Base-by-base conservation (phyloP, 1,139 yeast genomes). In the Geotrichum cucujoidarum region DNA sequence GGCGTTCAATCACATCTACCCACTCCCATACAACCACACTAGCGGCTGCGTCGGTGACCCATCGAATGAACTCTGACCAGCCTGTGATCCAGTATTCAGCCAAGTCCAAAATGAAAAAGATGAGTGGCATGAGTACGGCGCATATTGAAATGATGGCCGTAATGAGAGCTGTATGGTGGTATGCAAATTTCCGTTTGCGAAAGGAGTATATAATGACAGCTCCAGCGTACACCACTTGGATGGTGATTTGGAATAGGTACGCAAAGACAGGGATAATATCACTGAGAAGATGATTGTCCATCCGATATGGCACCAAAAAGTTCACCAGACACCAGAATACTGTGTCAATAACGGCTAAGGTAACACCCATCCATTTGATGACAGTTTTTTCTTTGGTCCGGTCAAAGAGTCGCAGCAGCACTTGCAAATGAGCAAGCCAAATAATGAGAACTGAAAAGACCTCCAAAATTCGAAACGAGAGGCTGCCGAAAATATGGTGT, bases 21-120 rank as follows among this genome's bases (percentile, higher is more conserved):
- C 95, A 88, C 64, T 86, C 95, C 95, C 95, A 88, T 0, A 89
- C 89, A 11, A 86, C 76, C 2, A 86, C 89, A n/a, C 62, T 59
- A 1, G 70, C 68, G 1, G 68, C 66, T 1, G 65, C 67, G 25
- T 60, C 60, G 24, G 64, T 60, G 38, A 86, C 88, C 50, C 88
- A 77, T 18, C 83, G 72, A 6, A 85, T 81, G 59, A 83, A 84
- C 57, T 84, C 94, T 3, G 92, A 80, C 60, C 88, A 74, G 53
- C 83, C 87, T 51, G 77, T 77, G 10, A 83, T 78, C 81, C 88
- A 85, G 3, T 81, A 74, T 59, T 80, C 80, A 1, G 90, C 74
- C 5, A 86, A 78, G 65, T 85, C 95, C 7, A 90, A 81, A 40
- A 86, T 73, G 61, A 86, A 85, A 57, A 88, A 83, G 0, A 82